A percentile compares a stretch with the other conserved stretches of the same genome.
These are phyloP conservation scores for Rhizoclosmatium sp. DNA, from an alignment of 192 early-diverging fungal genomes.

Conservation along the genomic window DNA sequence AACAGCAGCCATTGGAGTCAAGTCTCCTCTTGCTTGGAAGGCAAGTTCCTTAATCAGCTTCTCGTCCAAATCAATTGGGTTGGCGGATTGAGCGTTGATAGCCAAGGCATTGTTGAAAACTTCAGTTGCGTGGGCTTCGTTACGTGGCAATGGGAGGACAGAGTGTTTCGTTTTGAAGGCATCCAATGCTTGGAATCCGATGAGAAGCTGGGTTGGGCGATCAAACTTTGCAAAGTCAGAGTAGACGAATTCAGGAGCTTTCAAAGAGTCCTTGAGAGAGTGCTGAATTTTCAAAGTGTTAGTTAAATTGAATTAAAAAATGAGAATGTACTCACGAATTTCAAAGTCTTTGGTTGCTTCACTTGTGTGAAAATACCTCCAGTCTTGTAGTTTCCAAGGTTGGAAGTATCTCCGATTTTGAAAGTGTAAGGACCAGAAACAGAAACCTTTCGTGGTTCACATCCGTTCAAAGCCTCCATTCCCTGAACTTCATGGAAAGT, in stretches of 20 bases:
- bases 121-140: conserved; percentile 85
- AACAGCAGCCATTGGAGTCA: conserved; percentile 95
- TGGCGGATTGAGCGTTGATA: conserved; percentile 69
- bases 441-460: conserved; percentile 81
- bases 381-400: conserved; percentile 74
- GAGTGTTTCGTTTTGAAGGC: conserved; percentile 68
- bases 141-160: conserved; percentile 83
- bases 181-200: conserved; percentile 96
- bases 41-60: conserved; percentile 87
- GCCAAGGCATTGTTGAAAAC: conserved; percentile 76
- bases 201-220: conserved; percentile 88
- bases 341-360: conserved; percentile 84
- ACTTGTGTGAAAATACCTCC: conserved; percentile 97
- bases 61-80: conserved; percentile 79
- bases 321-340: conserved; percentile 72
- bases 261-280: conserved; percentile 76
- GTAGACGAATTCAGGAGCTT: conserved; percentile 82
- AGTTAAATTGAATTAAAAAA: neutral
- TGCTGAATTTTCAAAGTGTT: conserved; percentile 45
- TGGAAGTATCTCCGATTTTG: conserved; percentile 89
- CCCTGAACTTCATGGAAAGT: conserved; percentile 94
- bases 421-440: conserved; percentile 93
- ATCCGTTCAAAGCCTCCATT: conserved; percentile 87
- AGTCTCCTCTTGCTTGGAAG: conserved; percentile 87
- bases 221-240: conserved; percentile 99